Percentiles rank a stretch among this genome's conserved stretches.
These are phyloP conservation scores for Crucihimalaya himalaica DNA, from an alignment of 345 rosid species.

Conservation along the genomic window DNA sequence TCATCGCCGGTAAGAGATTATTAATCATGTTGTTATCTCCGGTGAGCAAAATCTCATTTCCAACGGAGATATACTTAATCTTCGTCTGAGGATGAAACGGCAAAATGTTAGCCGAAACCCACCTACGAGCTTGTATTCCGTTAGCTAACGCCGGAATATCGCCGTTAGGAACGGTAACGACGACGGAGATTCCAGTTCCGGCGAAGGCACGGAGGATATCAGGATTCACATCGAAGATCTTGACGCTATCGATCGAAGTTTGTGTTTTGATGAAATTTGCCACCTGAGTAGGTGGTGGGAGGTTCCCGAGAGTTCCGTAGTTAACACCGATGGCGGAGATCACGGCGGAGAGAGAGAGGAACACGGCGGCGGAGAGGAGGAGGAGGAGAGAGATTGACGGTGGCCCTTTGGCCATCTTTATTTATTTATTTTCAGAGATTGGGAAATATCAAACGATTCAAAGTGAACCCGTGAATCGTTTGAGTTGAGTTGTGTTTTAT, in stretches of 20 bases:
- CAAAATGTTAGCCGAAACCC: slow-evolving; percentile 57
- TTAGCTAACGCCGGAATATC: slow-evolving; percentile 59
- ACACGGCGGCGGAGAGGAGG: slow-evolving; percentile 36
- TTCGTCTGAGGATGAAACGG: slow-evolving; percentile 73
- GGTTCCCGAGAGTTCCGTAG: slow-evolving; percentile 81
- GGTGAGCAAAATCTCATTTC: slow-evolving; percentile 65
- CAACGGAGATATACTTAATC: slow-evolving; percentile 63
- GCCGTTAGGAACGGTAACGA: slow-evolving; percentile 59
- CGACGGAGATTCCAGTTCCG: slow-evolving; percentile 54
- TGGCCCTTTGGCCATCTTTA: slow-evolving; percentile 36
- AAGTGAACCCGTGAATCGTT: slow-evolving; percentile 40
- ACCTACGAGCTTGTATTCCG: slow-evolving; percentile 45
- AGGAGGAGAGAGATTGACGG: slow-evolving; percentile 22
- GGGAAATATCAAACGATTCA: slow-evolving; percentile 32
- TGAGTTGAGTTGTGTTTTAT: slow-evolving; percentile 29
- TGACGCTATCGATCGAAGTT: slow-evolving; percentile 66
- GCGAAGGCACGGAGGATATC: slow-evolving; percentile 77
- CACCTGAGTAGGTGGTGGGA: slow-evolving; percentile 70
- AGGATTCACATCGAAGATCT: slow-evolving; percentile 67
- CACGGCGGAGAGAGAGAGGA: slow-evolving; percentile 45
- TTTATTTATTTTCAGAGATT: background rate
- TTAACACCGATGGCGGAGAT: slow-evolving; percentile 67
- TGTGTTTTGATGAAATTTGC: slow-evolving; percentile 63
- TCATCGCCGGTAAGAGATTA: slow-evolving; percentile 77
- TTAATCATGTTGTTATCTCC: slow-evolving; percentile 44